phyloP scores from a whole-genome alignment of 495 filamentous ascomycete species.

The Apodospora peruviana region DNA sequence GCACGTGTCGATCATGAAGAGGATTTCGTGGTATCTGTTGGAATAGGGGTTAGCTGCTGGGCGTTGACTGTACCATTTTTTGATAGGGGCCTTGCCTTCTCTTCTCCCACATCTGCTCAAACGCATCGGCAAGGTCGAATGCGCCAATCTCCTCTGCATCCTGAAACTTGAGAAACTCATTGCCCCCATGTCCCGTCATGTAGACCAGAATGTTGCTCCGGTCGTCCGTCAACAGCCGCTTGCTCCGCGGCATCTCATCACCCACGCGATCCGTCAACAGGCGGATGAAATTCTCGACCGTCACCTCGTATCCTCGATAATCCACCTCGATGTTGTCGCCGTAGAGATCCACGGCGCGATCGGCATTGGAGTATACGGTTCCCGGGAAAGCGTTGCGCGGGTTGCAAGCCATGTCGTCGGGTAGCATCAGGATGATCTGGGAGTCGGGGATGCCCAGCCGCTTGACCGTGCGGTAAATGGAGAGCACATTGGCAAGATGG shows the following conservation, averaged over 20 bases:
- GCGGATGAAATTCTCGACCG: constrained; percentile 97
- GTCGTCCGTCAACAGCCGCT: constrained; percentile 84
- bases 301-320: constrained; percentile 96
- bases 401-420: constrained; percentile 99
- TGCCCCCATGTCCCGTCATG: constrained; percentile 99
- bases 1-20: constrained; percentile 99
- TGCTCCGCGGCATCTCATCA: constrained; percentile 88
- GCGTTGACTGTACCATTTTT: not conserved
- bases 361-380: constrained; percentile 96
- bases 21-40: constrained; percentile 75
- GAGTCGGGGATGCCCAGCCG: constrained; percentile 96
- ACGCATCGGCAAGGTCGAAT: constrained; percentile 93
- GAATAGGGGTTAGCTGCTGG: constrained; percentile 3
- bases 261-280: constrained; percentile 89
- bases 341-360: constrained; percentile 91
- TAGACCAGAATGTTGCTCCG: constrained; percentile 96
- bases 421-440: constrained; percentile 98
- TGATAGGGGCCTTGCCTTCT: constrained; percentile 55
- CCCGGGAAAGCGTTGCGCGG: constrained; percentile 96
- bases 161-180: constrained; percentile 97
- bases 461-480: constrained; percentile 97
- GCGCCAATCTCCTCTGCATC: constrained; percentile 96
- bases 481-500: constrained; percentile 95
- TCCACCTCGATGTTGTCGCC: constrained; percentile 99
- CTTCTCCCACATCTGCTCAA: constrained; percentile 99